Evolutionary conservation across 2,329 filamentous ascomycete genomes (phyloP).

Genomic region (Xylariaceae sp.): DNA sequence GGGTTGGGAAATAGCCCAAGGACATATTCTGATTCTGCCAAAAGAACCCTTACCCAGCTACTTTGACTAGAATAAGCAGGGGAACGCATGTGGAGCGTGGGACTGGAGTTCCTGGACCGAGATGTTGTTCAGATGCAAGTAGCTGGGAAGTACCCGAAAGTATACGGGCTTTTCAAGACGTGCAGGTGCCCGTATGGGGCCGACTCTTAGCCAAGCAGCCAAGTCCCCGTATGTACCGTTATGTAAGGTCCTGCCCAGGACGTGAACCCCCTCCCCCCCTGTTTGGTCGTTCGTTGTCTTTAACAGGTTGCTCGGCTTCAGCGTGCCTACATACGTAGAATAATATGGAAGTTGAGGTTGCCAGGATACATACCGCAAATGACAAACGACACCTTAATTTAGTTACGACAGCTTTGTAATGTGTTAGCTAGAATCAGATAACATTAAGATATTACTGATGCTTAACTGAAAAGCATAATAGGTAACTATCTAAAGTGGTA

Average conservation of each 20-base stretch:
- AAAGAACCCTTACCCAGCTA: constrained; percentile 37
- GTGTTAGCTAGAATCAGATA: too few species aligned
- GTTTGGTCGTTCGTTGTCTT: neutral
- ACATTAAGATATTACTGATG: too few species aligned
- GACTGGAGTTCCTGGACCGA: constrained; percentile 36
- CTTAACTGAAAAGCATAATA: too few species aligned
- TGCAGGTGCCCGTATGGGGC: constrained; percentile 23
- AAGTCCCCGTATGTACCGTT: neutral
- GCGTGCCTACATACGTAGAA: too few species aligned
- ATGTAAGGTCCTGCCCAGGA: neutral
- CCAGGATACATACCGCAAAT: too few species aligned
- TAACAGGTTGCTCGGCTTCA: too few species aligned
- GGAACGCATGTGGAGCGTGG: constrained; percentile 34
- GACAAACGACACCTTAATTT: too few species aligned
- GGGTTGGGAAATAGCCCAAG: constrained; percentile 36
- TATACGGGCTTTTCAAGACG: constrained; percentile 12
- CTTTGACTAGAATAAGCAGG: constrained; percentile 34
- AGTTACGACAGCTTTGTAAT: too few species aligned
- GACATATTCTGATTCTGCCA: constrained; percentile 36
- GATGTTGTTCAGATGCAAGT: constrained; percentile 31
- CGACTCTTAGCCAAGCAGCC: constrained; percentile 3
- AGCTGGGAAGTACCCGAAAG: constrained; percentile 27
- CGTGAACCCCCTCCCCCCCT: neutral
- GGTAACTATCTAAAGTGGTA: too few species aligned
- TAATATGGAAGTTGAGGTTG: too few species aligned